Conservation (phyloP, 768 basidiomycete species). For the Lactarius hatsudake region DNA sequence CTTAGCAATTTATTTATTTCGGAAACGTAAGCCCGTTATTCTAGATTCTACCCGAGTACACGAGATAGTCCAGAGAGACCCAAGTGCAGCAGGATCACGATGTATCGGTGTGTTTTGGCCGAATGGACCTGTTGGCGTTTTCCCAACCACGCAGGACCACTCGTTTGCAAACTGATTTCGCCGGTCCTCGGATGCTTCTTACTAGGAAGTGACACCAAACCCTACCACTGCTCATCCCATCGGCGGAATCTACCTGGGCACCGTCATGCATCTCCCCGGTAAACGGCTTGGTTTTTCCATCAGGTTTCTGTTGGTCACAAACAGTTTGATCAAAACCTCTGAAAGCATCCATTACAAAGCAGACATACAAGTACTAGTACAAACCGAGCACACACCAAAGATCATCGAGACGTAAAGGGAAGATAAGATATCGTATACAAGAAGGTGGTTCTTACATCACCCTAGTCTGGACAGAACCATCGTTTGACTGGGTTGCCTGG, state of each 20-base stretch:
- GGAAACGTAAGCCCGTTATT: too few species aligned
- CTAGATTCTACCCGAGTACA: too few species aligned
- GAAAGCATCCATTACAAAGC: slow-evolving; percentile 18
- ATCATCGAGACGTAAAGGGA: not conserved
- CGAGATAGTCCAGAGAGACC: too few species aligned
- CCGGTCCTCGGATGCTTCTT: not conserved
- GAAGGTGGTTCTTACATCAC: not conserved
- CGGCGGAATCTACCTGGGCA: not conserved
- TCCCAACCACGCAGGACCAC: not conserved
- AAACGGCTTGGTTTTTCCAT: not conserved
- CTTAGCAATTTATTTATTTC: too few species aligned
- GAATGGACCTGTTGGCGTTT: not conserved
- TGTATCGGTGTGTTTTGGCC: not conserved
- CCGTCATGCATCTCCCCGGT: not conserved
- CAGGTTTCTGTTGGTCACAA: not conserved
- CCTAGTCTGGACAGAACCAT: slow-evolving; percentile 11
- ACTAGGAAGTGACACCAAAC: not conserved
- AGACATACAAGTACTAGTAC: slow-evolving; percentile 14
- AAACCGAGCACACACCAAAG: slow-evolving; percentile 3
- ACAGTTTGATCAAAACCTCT: not conserved
- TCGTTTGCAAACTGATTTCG: not conserved
- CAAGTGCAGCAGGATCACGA: not conserved
- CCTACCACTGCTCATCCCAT: not conserved
- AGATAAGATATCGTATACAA: not conserved
- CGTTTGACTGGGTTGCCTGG: slow-evolving; percentile 7